Conservation (phyloP, 2,329 filamentous ascomycete species). For the Didymosphaeria variabile region DNA sequence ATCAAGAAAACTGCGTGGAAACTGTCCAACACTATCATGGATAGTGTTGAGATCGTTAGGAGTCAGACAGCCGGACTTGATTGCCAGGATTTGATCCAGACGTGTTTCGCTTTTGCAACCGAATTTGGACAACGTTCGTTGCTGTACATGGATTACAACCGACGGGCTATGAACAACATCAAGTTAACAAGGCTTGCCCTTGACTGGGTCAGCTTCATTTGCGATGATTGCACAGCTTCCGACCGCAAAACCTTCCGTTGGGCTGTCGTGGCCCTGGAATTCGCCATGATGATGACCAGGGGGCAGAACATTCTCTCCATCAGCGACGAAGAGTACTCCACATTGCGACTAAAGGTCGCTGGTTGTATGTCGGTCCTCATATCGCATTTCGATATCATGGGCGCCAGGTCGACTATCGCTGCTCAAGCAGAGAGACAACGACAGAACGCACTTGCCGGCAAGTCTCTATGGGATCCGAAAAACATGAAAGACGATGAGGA, state of each 20-base stretch:
- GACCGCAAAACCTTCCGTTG: slow-evolving; percentile 97
- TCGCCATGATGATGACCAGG: slow-evolving; percentile 96
- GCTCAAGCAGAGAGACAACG: slow-evolving; percentile 93
- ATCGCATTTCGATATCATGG: slow-evolving; percentile 99
- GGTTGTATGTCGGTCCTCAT: slow-evolving; percentile 98
- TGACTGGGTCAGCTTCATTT: slow-evolving; percentile 98
- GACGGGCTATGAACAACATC: slow-evolving; percentile 95
- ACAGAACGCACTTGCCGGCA: slow-evolving; percentile 79
- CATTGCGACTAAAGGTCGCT: slow-evolving; percentile 85
- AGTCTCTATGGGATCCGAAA: slow-evolving; percentile 81
- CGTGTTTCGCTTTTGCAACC: slow-evolving; percentile 98
- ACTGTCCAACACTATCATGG: slow-evolving; percentile 97
- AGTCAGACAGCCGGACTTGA: slow-evolving; percentile 84
- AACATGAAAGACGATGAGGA: slow-evolving; percentile 82
- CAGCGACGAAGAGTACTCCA: slow-evolving; percentile 85
- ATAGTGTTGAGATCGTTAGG: slow-evolving; percentile 92
- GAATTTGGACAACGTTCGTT: slow-evolving; percentile 96
- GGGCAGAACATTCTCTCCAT: slow-evolving; percentile 93
- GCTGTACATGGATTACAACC: slow-evolving; percentile 93
- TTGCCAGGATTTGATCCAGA: slow-evolving; percentile 95
- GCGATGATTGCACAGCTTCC: slow-evolving; percentile 92
- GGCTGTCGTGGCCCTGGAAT: slow-evolving; percentile 94
- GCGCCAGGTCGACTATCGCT: slow-evolving; percentile 88
- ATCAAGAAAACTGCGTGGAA: slow-evolving; percentile 97
- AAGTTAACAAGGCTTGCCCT: slow-evolving; percentile 92